phyloP scores from a whole-genome alignment of 139 green algal species.

The Parachlorella kessleri region DNA sequence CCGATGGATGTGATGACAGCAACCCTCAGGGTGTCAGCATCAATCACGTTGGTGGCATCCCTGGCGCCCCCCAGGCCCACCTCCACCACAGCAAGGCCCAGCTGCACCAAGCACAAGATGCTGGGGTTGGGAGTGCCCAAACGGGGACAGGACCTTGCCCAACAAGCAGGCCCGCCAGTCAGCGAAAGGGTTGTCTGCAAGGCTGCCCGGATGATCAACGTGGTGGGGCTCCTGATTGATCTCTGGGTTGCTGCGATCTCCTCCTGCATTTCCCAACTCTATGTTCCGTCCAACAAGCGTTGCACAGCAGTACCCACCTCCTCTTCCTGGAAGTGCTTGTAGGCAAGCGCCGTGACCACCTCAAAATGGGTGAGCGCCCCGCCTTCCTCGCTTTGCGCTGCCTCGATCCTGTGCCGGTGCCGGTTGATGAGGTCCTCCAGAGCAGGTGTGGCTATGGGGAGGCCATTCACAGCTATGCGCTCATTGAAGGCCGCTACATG shows the following conservation, averaged over 20 bases:
- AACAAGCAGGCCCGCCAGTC: too few species aligned
- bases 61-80: conserved; percentile 77
- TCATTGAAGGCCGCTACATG: conserved; percentile 80
- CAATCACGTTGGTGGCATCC: conserved; percentile 89
- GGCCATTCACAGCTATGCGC: conserved; percentile 61
- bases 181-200: too few species aligned
- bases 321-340: conserved; percentile 71
- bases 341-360: conserved; percentile 76
- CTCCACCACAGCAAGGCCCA: conserved; percentile 84
- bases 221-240: too few species aligned
- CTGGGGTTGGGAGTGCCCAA: too few species aligned
- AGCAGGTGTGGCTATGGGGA: conserved; percentile 12
- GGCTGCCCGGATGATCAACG: too few species aligned
- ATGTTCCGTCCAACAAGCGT: too few species aligned
- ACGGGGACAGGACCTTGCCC: too few species aligned
- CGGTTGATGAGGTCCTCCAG: conserved; percentile 34
- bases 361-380: conserved; percentile 84
- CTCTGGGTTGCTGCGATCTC: too few species aligned
- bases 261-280: too few species aligned
- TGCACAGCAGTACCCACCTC: too few species aligned
- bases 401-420: not conserved
- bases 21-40: conserved; percentile 25
- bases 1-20: conserved; percentile 53
- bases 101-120: too few species aligned
- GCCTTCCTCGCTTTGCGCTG: conserved; percentile 17